phyloP scores from a whole-genome alignment of 257 asterid genomes.

The Euphrasia confusa region DNA sequence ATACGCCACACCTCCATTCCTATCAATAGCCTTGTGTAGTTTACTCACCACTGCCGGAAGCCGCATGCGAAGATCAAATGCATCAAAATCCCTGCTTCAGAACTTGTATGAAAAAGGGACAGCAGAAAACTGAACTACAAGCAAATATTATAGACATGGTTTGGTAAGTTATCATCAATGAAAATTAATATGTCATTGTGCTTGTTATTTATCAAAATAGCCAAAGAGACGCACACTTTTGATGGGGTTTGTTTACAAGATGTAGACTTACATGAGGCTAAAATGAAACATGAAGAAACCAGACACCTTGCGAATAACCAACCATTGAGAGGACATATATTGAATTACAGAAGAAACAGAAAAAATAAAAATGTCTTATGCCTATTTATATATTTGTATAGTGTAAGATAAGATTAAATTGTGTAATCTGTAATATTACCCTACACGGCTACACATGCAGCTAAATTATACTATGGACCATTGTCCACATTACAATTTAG shows the following conservation, averaged over 20 bases:
- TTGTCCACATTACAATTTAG: no score
- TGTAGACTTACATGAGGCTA: not conserved
- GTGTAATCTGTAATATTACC: not conserved
- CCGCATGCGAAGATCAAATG: conserved; percentile 74
- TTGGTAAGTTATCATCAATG: not conserved
- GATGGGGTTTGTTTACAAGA: not conserved
- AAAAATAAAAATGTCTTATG: not conserved
- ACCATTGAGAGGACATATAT: no score
- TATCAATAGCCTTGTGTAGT: conserved; percentile 61
- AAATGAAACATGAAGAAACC: not conserved
- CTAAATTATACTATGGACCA: no score
- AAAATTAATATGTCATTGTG: not conserved
- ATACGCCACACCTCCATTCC: conserved; percentile 83
- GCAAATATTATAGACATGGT: not conserved
- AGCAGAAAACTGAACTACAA: not conserved
- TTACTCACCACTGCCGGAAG: conserved; percentile 88
- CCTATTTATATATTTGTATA: not conserved
- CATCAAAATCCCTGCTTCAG: conserved; percentile 85
- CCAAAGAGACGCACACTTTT: not conserved
- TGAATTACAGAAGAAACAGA: not conserved
- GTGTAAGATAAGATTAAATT: not conserved
- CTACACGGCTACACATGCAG: no score
- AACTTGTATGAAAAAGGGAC: conserved; percentile 5
- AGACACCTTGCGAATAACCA: not conserved
- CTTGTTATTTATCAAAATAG: not conserved